Percentiles rank a stretch among this genome's conserved stretches.
These are phyloP conservation scores for Pistacia vera DNA, from an alignment of 345 rosid species.

Conservation along the genomic window DNA sequence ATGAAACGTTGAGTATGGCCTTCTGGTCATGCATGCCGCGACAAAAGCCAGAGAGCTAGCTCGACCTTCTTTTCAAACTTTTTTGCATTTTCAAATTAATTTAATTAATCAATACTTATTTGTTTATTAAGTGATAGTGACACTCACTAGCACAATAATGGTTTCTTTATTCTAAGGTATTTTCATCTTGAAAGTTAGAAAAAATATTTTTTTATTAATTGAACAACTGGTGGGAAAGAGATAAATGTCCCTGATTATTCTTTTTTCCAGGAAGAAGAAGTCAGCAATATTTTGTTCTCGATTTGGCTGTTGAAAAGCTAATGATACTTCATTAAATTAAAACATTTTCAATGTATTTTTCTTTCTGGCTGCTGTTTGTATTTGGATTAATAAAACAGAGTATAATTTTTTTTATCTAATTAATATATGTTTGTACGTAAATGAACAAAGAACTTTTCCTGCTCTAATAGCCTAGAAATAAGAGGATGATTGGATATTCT, in stretches of 20 bases:
- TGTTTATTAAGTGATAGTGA: conserved; percentile 45
- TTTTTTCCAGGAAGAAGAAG: conserved; percentile 28
- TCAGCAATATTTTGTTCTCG: conserved; percentile 32
- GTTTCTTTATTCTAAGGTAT: conserved; percentile 14
- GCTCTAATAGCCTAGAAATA: conserved; percentile 1
- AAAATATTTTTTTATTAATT: conserved; percentile 31
- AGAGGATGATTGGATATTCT: background rate
- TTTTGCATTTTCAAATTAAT: conserved; percentile 22
- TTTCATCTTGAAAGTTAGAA: conserved; percentile 40
- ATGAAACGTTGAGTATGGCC: conserved; percentile 43
- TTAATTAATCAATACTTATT: conserved; percentile 12
- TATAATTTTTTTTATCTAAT: background rate
- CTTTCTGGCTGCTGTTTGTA: background rate
- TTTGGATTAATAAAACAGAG: conserved; percentile 4
- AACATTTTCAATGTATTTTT: background rate
- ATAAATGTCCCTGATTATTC: conserved; percentile 16
- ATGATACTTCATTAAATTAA: conserved; percentile 3
- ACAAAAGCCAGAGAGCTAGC: conserved; percentile 47
- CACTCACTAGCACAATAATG: conserved; percentile 55
- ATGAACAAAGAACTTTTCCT: background rate
- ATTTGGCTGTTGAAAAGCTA: conserved; percentile 23
- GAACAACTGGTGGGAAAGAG: conserved; percentile 25
- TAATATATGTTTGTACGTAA: background rate
- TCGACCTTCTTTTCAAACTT: conserved; percentile 32
- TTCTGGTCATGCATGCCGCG: conserved; percentile 31